Evolutionary conservation across 805 yeast species (phyloP).

Genomic region (Metschnikowia reukaufii): DNA sequence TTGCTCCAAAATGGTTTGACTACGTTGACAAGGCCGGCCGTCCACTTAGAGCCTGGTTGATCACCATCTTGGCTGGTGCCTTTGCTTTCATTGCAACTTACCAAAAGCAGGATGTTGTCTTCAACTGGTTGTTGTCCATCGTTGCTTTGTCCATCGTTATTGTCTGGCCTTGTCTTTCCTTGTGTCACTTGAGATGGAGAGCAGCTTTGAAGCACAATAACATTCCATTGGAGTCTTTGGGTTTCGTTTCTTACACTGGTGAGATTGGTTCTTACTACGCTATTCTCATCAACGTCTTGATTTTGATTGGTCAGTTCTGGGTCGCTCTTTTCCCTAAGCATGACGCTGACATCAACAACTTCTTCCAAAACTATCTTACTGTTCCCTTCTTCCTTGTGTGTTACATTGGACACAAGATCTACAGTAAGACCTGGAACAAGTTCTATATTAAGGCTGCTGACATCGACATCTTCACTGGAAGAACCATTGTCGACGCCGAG

Average conservation of each 20-base stretch:
- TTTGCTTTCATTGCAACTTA: slow-evolving; percentile 28
- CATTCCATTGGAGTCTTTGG: slow-evolving; percentile 23
- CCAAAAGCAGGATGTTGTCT: slow-evolving; percentile 33
- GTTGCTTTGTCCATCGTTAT: slow-evolving; percentile 28
- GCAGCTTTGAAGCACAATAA: slow-evolving; percentile 26
- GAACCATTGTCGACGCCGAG: slow-evolving; percentile 25
- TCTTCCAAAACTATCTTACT: slow-evolving; percentile 28
- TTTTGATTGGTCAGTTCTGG: slow-evolving; percentile 45
- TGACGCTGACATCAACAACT: slow-evolving; percentile 26
- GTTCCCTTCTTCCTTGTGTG: slow-evolving; percentile 23
- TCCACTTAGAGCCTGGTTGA: slow-evolving; percentile 25
- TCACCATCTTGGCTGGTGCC: slow-evolving; percentile 21
- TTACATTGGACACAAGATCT: slow-evolving; percentile 26
- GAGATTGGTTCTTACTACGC: slow-evolving; percentile 39
- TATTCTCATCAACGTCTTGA: slow-evolving; percentile 29
- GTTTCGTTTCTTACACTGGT: slow-evolving; percentile 38
- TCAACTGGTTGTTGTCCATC: slow-evolving; percentile 30
- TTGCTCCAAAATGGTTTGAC: slow-evolving; percentile 30
- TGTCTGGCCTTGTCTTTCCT: slow-evolving; percentile 25
- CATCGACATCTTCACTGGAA: slow-evolving; percentile 23
- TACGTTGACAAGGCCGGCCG: slow-evolving; percentile 28
- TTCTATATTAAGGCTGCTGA: slow-evolving; percentile 20
- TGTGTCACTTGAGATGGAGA: slow-evolving; percentile 30
- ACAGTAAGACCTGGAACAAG: slow-evolving; percentile 22
- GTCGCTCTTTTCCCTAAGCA: slow-evolving; percentile 40